phyloP scores from a whole-genome alignment of 2,329 filamentous ascomycete genomes.

The Fusarium begoniae region DNA sequence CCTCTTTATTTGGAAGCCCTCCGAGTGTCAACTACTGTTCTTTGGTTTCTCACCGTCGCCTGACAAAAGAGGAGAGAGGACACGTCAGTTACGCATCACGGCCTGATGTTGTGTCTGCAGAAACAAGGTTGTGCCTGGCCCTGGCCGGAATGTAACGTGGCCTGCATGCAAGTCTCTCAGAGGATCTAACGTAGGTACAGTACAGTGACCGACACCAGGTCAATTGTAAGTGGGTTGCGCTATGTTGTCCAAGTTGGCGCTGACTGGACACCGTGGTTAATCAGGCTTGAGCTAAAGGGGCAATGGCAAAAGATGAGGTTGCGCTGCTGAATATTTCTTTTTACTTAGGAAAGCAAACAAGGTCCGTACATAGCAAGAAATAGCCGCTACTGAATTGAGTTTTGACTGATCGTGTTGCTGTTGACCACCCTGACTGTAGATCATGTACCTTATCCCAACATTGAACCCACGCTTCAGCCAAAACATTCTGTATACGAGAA shows the following conservation, averaged over 20 bases:
- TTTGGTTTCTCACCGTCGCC: neutral
- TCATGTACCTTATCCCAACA: slow-evolving; percentile 3
- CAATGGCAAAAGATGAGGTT: neutral
- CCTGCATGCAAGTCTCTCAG: neutral
- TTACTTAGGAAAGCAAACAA: neutral
- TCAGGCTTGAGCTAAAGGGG: neutral
- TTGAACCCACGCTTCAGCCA: neutral
- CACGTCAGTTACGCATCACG: slow-evolving; percentile 37
- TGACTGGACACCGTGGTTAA: neutral
- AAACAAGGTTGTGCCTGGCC: slow-evolving; percentile 19
- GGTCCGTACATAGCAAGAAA: neutral
- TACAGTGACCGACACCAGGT: neutral
- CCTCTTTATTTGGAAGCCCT: neutral
- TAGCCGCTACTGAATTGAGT: neutral
- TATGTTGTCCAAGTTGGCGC: neutral
- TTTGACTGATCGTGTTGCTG: neutral
- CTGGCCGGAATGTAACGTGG: slow-evolving; percentile 22
- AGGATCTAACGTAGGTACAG: neutral
- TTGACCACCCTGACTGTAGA: slow-evolving; percentile 12
- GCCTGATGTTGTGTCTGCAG: slow-evolving; percentile 11
- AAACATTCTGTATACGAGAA: neutral
- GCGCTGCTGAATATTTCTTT: neutral
- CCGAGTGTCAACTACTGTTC: neutral
- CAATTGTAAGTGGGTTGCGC: neutral
- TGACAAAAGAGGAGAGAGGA: neutral